phyloP scores from a whole-genome alignment of 495 filamentous ascomycete species.

The Aspergillus steynii region DNA sequence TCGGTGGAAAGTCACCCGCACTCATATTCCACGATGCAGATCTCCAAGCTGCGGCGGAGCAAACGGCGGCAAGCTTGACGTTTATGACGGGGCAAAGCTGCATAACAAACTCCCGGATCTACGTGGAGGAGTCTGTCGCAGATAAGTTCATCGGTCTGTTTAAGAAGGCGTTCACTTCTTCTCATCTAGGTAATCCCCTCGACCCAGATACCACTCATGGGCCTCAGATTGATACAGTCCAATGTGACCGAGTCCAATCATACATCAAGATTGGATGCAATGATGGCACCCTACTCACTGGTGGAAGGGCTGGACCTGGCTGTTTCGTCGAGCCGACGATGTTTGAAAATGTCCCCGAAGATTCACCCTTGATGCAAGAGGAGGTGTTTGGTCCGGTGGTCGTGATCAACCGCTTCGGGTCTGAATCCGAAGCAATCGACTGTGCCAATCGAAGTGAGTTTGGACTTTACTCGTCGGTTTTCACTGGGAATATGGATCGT shows the following conservation, averaged over 20 bases:
- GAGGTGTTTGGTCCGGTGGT: slow-evolving; percentile 91
- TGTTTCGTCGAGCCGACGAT: slow-evolving; percentile 71
- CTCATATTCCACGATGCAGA: slow-evolving; percentile 89
- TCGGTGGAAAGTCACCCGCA: slow-evolving; percentile 86
- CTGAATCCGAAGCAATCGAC: slow-evolving; percentile 75
- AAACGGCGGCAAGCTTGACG: slow-evolving; percentile 71
- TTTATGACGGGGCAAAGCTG: slow-evolving; percentile 87
- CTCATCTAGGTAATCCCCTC: slow-evolving; percentile 76
- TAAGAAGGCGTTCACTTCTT: slow-evolving; percentile 60
- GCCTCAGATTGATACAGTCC: slow-evolving; percentile 79
- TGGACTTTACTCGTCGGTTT: slow-evolving; percentile 79
- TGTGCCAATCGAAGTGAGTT: slow-evolving; percentile 84
- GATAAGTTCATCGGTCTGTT: slow-evolving; percentile 74
- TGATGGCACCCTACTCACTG: slow-evolving; percentile 70
- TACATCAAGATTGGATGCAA: slow-evolving; percentile 75
- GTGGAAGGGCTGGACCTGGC: slow-evolving; percentile 64
- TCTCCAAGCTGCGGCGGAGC: slow-evolving; percentile 77
- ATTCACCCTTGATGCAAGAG: slow-evolving; percentile 62
- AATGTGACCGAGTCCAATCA: slow-evolving; percentile 75
- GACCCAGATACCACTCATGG: slow-evolving; percentile 72
- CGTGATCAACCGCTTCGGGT: slow-evolving; percentile 74
- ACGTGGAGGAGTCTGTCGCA: slow-evolving; percentile 79
- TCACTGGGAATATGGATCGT: slow-evolving; percentile 73
- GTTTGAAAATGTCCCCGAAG: slow-evolving; percentile 50
- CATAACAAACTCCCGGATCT: slow-evolving; percentile 81